Conservation (phyloP, 805 yeast genomes). For the Saturnispora sanitii region DNA sequence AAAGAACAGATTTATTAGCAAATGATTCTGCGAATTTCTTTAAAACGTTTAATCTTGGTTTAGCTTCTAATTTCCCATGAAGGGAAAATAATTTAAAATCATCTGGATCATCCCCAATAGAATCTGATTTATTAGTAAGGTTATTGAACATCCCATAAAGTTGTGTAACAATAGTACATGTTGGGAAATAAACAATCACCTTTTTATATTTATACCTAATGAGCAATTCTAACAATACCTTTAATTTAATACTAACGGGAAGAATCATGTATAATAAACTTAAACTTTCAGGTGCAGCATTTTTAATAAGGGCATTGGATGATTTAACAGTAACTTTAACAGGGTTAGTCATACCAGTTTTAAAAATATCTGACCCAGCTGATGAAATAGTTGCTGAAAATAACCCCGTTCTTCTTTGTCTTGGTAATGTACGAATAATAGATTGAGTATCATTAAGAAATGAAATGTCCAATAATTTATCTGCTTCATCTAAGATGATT, state of each 20-base stretch:
- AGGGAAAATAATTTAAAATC: slow-evolving; percentile 48
- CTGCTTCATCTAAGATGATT: slow-evolving; percentile 87
- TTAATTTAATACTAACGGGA: slow-evolving; percentile 51
- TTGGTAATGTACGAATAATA: slow-evolving; percentile 65
- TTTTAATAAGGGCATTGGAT: slow-evolving; percentile 19
- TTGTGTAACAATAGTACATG: slow-evolving; percentile 75
- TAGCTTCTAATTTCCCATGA: slow-evolving; percentile 86
- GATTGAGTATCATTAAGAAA: slow-evolving; percentile 59
- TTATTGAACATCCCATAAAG: slow-evolving; percentile 50
- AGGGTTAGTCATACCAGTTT: slow-evolving; percentile 89
- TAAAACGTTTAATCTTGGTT: slow-evolving; percentile 67
- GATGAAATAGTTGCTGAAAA: slow-evolving; percentile 89
- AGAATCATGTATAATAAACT: slow-evolving; percentile 51
- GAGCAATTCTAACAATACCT: slow-evolving; percentile 45
- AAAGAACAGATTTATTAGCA: slow-evolving; percentile 45
- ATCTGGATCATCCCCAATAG: slow-evolving; percentile 7
- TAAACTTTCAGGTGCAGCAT: slow-evolving; percentile 51
- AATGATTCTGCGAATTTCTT: slow-evolving; percentile 43
- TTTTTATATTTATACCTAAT: slow-evolving; percentile 53
- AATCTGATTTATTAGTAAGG: slow-evolving; percentile 26
- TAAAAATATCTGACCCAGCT: slow-evolving; percentile 69
- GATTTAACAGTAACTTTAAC: slow-evolving; percentile 75
- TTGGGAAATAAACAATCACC: slow-evolving; percentile 86
- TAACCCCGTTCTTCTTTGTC: slow-evolving; percentile 86
- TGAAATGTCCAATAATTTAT: slow-evolving; percentile 69